Evolutionary conservation across 257 asterid species (phyloP), one percentile per base, ranked within the genome.

Genomic region (Phtheirospermum japonicum): DNA sequence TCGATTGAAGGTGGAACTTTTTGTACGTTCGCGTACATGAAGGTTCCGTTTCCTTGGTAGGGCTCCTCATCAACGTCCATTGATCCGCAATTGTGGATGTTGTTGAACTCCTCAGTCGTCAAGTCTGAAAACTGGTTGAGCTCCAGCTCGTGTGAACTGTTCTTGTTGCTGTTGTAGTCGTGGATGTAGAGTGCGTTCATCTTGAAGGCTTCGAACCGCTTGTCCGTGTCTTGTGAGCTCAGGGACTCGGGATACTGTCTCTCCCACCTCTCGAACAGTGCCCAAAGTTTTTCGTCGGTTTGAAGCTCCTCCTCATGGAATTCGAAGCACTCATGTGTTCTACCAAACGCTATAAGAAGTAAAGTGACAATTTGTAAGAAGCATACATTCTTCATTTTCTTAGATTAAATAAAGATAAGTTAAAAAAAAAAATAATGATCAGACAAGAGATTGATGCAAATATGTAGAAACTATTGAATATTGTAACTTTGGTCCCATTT

Each of bases 51-150:
- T 11, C 88, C 95, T 18, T 3, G 28, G 28, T 23, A 23, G 2
- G 28, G 28, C 28, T 23, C 28, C 3, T 1, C 28, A 23, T 23
- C 28, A 23, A 1, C 28, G 28, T 3, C 28, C 28, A 3, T 23
- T 54, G 70, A 80, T 0, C 92, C 75, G 17, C 84, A 82, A 14
- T 89, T 83, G 65, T 70, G 82, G 0, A 71, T 19, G 53, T 67
- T 77, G 54, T 67, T 71, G 72, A 86, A 86, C 64, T 86, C 95
- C 37, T 86, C 84, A 84, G 63, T 86, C 17, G 95, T 86, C 87
- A 83, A 69, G 77, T 83, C 91, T 4, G 91, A 85, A 61, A 79
- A 86, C 80, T 86, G 81, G 77, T 86, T 86, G 10, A 86, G 76
- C 60, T 79, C 79, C 79, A 86, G 49, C 71, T 86, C 83, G 54